Evolutionary conservation across 805 yeast genomes (phyloP).

Genomic region (Metschnikowia proteae): DNA sequence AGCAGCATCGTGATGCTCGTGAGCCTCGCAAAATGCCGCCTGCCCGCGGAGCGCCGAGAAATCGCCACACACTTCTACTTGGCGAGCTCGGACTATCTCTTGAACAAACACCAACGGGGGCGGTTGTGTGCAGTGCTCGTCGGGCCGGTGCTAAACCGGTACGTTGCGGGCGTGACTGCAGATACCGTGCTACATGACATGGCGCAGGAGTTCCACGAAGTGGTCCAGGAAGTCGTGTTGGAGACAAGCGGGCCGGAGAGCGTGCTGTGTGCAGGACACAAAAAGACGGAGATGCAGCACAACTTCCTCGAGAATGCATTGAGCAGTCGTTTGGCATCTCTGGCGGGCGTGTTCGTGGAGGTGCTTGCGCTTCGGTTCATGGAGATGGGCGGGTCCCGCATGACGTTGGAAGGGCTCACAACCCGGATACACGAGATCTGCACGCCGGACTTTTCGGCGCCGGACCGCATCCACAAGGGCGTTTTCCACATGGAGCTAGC

Average conservation of each 20-base stretch:
- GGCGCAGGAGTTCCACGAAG: not conserved
- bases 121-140: conserved; percentile 16
- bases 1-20: conserved; percentile 19
- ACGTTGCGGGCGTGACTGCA: conserved; percentile 2
- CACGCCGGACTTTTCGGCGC: conserved; percentile 1
- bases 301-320: conserved; percentile 11
- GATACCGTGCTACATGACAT: not conserved
- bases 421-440: conserved; percentile 1
- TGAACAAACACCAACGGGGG: conserved; percentile 17
- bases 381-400: not conserved
- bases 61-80: conserved; percentile 15
- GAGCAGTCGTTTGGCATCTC: not conserved
- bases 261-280: conserved; percentile 4
- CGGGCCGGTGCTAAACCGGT: conserved; percentile 15
- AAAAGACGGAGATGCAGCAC: conserved; percentile 22
- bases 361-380: conserved; percentile 2
- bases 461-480: conserved; percentile 14
- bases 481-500: conserved; percentile 19
- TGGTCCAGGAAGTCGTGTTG: conserved; percentile 1
- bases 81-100: conserved; percentile 28
- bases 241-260: conserved; percentile 9
- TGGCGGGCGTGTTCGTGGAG: not conserved
- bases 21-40: not conserved
- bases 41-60: not conserved
- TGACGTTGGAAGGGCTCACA: not conserved